Conservation (phyloP, 225 moss, liverwort and hornwort genomes). For the Bryum argenteum region DNA sequence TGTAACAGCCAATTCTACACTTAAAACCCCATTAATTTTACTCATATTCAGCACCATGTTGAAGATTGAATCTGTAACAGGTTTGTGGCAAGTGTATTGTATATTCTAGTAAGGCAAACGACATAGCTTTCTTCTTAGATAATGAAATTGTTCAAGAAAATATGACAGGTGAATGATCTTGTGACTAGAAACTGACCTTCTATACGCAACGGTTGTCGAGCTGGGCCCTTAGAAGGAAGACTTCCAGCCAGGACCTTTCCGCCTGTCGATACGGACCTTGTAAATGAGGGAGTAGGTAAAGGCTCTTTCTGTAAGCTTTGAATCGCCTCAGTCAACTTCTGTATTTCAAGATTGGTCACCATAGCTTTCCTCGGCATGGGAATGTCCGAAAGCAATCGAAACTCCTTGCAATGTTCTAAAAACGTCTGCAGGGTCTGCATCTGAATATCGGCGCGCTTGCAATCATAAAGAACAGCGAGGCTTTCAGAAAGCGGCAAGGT, state of each 20-base stretch:
- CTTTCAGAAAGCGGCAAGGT: constrained; percentile 41
- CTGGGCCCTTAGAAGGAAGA: not conserved
- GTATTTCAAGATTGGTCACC: constrained; percentile 41
- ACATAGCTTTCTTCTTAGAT: too few species aligned
- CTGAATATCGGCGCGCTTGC: constrained; percentile 46
- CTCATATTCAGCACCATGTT: too few species aligned
- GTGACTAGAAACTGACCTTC: constrained; percentile 21
- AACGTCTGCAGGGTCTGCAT: constrained; percentile 38
- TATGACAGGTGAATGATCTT: not conserved
- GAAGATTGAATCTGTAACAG: too few species aligned
- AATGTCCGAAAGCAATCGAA: constrained; percentile 44
- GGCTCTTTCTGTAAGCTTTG: constrained; percentile 27
- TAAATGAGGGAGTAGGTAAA: constrained; percentile 2
- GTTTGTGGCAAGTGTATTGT: too few species aligned
- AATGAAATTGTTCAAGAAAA: not conserved
- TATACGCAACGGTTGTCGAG: constrained; percentile 21
- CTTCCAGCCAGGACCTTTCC: constrained; percentile 3
- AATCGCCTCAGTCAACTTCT: constrained; percentile 46
- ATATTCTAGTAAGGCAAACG: too few species aligned
- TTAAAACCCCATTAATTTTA: not conserved
- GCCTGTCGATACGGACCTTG: constrained; percentile 30
- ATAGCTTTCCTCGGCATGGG: constrained; percentile 26
- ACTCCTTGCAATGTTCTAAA: constrained; percentile 43
- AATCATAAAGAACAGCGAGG: constrained; percentile 42
- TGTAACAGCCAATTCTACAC: not conserved